Percentiles rank a stretch among this genome's conserved stretches.
Evolutionary conservation across 2,329 filamentous ascomycete species (phyloP).

Genomic region (Ophiosphaerella korrae): DNA sequence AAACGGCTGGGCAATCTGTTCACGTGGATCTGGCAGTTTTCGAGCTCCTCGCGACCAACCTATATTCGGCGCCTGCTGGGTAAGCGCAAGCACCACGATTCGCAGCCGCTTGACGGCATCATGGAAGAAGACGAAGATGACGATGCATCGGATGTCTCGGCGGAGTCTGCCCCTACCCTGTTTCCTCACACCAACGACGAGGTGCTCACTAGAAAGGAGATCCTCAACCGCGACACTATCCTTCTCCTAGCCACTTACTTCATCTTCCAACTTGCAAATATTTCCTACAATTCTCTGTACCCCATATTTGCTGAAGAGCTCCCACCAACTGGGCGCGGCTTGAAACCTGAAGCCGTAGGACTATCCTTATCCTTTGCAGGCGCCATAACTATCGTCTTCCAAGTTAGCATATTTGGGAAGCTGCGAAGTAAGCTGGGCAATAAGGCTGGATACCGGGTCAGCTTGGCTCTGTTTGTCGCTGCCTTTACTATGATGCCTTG

Average conservation of each 20-base stretch:
- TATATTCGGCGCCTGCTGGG: slow-evolving; percentile 57
- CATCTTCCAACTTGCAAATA: slow-evolving; percentile 91
- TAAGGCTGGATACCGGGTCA: slow-evolving; percentile 78
- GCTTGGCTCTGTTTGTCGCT: slow-evolving; percentile 78
- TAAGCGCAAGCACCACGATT: slow-evolving; percentile 31
- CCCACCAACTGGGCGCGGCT: slow-evolving; percentile 74
- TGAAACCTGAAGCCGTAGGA: slow-evolving; percentile 82
- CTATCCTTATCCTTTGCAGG: slow-evolving; percentile 84
- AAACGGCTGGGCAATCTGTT: slow-evolving; percentile 66
- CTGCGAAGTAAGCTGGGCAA: slow-evolving; percentile 83
- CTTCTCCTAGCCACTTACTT: slow-evolving; percentile 84
- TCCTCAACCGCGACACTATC: slow-evolving; percentile 81
- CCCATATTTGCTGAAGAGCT: slow-evolving; percentile 85
- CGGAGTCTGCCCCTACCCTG: slow-evolving; percentile 43
- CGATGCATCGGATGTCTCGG: slow-evolving; percentile 43
- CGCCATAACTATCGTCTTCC: slow-evolving; percentile 84
- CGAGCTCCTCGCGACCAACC: slow-evolving; percentile 62
- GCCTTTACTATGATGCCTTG: slow-evolving; percentile 89
- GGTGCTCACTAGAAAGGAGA: slow-evolving; percentile 58
- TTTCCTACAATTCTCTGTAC: slow-evolving; percentile 93
- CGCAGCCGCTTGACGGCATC: slow-evolving; percentile 28
- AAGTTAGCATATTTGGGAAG: slow-evolving; percentile 81
- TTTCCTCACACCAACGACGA: slow-evolving; percentile 50
- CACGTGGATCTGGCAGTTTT: slow-evolving; percentile 72
- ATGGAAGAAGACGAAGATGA: slow-evolving; percentile 47